A percentile compares a stretch with the other conserved stretches of the same genome.
phyloP scores from a whole-genome alignment of 768 basidiomycete genomes.

The Mycena vulgaris region DNA sequence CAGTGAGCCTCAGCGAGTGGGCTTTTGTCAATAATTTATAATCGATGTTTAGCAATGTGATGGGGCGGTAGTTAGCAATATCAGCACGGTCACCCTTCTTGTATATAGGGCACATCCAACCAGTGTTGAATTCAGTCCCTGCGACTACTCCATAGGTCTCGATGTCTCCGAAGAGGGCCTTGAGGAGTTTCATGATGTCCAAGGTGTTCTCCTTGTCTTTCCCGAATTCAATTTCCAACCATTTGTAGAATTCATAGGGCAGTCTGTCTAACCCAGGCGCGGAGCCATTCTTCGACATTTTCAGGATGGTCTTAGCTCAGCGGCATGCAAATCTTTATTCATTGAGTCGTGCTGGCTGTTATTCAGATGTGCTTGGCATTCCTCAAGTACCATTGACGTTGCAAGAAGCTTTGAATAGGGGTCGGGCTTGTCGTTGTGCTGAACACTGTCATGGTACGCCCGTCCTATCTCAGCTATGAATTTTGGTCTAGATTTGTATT shows the following conservation, averaged over 20 bases:
- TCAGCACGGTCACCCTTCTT: constrained; percentile 20
- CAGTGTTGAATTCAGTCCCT: constrained; percentile 21
- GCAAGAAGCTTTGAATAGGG: neutral
- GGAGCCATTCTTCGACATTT: constrained; percentile 4
- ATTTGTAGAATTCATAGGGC: constrained; percentile 39
- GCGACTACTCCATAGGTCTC: constrained; percentile 2
- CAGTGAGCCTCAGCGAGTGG: constrained; percentile 29
- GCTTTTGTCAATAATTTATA: constrained; percentile 26
- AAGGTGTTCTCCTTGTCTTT: neutral
- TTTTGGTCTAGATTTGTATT: constrained; percentile 13
- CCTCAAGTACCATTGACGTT: neutral
- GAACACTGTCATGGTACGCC: neutral
- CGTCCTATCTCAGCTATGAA: constrained; percentile 2
- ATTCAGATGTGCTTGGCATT: neutral
- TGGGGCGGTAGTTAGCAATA: constrained; percentile 15
- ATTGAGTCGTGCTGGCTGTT: neutral
- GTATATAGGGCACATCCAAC: constrained; percentile 32
- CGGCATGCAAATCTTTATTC: neutral
- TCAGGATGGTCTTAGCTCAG: constrained; percentile 14
- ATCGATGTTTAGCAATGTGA: constrained; percentile 21
- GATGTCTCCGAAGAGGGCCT: constrained; percentile 11
- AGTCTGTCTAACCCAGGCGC: constrained; percentile 36
- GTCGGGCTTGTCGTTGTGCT: neutral
- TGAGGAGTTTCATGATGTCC: constrained; percentile 31
- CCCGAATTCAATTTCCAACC: neutral